A percentile compares a stretch with the other conserved stretches of the same genome.
Conservation (phyloP, 345 rosid genomes). For the Passiflora organensis region DNA sequence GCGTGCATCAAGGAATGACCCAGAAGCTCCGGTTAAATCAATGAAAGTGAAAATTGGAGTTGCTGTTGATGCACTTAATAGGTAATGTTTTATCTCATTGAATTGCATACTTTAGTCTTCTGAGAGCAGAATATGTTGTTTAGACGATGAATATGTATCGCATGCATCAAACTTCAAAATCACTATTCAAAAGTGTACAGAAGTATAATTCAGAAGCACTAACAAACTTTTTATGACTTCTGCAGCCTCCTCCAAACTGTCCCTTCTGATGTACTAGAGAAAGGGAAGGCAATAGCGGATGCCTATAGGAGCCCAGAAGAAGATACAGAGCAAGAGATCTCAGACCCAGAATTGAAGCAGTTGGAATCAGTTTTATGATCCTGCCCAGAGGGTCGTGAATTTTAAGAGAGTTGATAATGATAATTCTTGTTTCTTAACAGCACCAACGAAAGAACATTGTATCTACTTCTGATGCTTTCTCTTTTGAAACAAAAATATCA, state of each 20-base stretch:
- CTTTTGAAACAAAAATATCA: no score
- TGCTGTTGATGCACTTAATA: conserved; percentile 55
- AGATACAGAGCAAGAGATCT: conserved; percentile 24
- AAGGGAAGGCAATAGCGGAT: conserved; percentile 68
- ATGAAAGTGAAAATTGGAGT: conserved; percentile 62
- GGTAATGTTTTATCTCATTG: conserved; percentile 23
- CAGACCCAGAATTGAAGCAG: conserved; percentile 57
- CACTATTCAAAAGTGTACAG: no score
- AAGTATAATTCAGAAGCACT: background rate
- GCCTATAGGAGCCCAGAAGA: conserved; percentile 46
- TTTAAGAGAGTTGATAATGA: no score
- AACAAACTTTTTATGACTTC: background rate
- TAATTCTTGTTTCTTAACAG: no score
- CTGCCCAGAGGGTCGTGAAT: background rate
- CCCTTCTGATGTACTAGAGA: conserved; percentile 54
- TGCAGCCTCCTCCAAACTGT: conserved; percentile 68
- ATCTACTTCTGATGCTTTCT: no score
- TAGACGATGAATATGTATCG: no score
- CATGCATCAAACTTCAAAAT: no score
- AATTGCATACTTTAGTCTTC: no score
- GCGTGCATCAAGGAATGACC: conserved; percentile 68
- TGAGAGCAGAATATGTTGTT: no score
- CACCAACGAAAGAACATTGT: no score
- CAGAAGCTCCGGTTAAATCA: conserved; percentile 44
- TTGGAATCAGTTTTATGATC: conserved; percentile 59